Evolutionary conservation across 768 basidiomycete genomes (phyloP), one percentile per base, ranked within the genome.

Genomic region (Multifurca ochricompacta): DNA sequence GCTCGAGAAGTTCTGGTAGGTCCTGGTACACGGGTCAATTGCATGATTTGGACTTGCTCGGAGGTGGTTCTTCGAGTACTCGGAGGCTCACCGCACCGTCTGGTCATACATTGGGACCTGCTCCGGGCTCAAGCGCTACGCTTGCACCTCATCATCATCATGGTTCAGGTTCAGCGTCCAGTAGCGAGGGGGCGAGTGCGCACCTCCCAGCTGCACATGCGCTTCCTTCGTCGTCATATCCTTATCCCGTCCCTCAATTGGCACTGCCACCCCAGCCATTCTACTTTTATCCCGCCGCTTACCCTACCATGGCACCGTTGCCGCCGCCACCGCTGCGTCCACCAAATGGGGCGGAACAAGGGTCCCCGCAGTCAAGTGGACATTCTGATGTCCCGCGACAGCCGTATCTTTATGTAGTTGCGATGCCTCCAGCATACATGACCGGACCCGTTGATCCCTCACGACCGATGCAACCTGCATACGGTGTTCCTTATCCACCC

Each of bases 1-100:
- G 43, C 25, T 1, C 37, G 6, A 34, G 21, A 4, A 51, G 31
- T 34, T 5, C 41, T 7, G 59, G 51, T 4, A 44, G 32, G 16
- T 59, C 60, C 6, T 61, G 60, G 60, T 61, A 61, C 36, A 56
- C 58, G 1, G 39, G 59, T n/a, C 41, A 53, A 1, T 36, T 56
- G 18, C 37, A 51, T 2, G 52, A 56, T 13, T 25, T 59, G 9
- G 60, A 61, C 34, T 23, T 61, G 16, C 48, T 59, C 13, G 51
- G 39, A 10, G 58, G 58, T 2, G 49, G 45, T 14, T 13, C 18
- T 10, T 31, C 45, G 3, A 52, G 45, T 34, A 41, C 40, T 14
- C 56, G 56, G 27, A 18, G 37, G 21, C 50, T 48, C 40, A 47
- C 51, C 8, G 39, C 32, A 9, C 50, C 56, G 4, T 57, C 56